phyloP scores from a whole-genome alignment of 805 yeast genomes.

The Cyberlindnera lachancei region DNA sequence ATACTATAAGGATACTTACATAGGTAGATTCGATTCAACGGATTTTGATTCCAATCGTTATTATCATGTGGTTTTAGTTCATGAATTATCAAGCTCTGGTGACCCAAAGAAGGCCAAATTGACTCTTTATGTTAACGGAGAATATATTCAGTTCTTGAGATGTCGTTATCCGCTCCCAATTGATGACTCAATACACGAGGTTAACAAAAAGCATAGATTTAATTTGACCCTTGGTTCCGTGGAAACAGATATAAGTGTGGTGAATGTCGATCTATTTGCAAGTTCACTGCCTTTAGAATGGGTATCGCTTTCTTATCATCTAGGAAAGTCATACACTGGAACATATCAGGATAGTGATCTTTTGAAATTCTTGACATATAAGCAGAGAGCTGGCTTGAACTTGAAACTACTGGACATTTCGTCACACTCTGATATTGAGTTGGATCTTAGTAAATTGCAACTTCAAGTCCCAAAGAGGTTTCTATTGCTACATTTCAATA shows the following conservation, averaged over 20 bases:
- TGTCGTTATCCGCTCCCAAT: constrained; percentile 14
- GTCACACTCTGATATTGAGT: constrained; percentile 14
- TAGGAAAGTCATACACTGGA: constrained; percentile 46
- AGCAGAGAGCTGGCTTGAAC: constrained; percentile 29
- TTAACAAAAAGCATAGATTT: background rate
- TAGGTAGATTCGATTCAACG: constrained; percentile 12
- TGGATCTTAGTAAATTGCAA: constrained; percentile 13
- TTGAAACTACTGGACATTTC: constrained; percentile 28
- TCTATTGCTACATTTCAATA: constrained; percentile 15
- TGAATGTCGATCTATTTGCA: constrained; percentile 33
- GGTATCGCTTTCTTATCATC: constrained; percentile 38
- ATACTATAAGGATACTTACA: constrained; percentile 6
- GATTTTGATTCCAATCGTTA: constrained; percentile 10
- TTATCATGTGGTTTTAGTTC: constrained; percentile 17
- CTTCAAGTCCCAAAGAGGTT: constrained; percentile 13
- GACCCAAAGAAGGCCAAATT: constrained; percentile 11
- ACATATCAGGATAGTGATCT: constrained; percentile 32
- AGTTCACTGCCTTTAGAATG: constrained; percentile 38
- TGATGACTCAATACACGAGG: background rate
- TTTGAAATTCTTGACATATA: constrained; percentile 32
- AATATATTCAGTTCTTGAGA: constrained; percentile 13
- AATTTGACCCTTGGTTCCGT: constrained; percentile 11
- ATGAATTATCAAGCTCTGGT: constrained; percentile 10
- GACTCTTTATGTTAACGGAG: constrained; percentile 13
- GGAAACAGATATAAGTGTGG: constrained; percentile 9